These are phyloP conservation scores for Mortierella sp. DNA, from an alignment of 371 early-diverging fungal genomes.

Conservation along the genomic window DNA sequence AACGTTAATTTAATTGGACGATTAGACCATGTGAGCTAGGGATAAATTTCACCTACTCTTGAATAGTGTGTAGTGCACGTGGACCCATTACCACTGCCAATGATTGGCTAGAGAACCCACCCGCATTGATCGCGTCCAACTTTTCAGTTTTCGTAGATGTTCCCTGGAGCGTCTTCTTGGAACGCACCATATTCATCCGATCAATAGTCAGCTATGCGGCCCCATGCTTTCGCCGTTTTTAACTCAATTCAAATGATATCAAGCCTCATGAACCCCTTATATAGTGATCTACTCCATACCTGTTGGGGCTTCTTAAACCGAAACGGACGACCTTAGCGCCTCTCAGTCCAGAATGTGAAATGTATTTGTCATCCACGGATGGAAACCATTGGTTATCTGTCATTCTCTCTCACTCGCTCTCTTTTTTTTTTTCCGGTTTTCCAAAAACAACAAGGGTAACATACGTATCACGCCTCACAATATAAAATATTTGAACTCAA, in stretches of 20 bases:
- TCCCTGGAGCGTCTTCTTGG: not conserved
- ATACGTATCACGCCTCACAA: not conserved
- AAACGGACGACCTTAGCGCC: not conserved
- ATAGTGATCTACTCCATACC: not conserved
- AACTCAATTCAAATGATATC: too few species aligned
- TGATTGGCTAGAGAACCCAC: not conserved
- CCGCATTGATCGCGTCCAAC: not conserved
- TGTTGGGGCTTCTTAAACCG: not conserved
- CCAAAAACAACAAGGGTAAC: not conserved
- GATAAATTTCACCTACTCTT: not conserved
- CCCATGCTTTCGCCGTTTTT: slow-evolving; percentile 1
- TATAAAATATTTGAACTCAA: too few species aligned
- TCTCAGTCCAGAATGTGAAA: not conserved
- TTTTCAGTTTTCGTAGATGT: not conserved
- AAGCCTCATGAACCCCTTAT: not conserved
- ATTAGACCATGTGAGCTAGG: not conserved
- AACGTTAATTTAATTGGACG: slow-evolving; percentile 10
- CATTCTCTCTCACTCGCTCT: not conserved
- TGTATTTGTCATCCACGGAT: not conserved
- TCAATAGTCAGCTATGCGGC: not conserved
- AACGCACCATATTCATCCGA: not conserved
- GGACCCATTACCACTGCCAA: not conserved
- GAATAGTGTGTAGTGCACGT: not conserved
- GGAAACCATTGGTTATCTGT: not conserved
- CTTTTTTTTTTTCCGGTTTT: not conserved